A percentile compares a stretch with the other conserved stretches of the same genome.
These are phyloP conservation scores for Uronychia setigera DNA, from an alignment of 73 alveolate species.

Conservation along the genomic window DNA sequence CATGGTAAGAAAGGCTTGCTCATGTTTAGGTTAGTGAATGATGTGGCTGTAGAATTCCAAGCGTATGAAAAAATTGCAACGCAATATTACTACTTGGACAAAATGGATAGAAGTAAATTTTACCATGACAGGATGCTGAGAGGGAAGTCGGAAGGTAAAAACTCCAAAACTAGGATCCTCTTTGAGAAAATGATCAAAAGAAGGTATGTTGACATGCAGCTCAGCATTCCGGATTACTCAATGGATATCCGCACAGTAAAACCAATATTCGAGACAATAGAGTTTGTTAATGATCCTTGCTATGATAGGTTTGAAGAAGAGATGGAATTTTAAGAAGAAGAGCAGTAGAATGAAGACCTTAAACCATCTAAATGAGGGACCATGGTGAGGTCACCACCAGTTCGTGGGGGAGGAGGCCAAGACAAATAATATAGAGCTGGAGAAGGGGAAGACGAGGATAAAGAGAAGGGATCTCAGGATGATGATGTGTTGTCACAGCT, in stretches of 20 bases:
- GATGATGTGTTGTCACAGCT: background rate
- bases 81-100: conserved; percentile 55
- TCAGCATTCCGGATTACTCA: background rate
- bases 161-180: background rate
- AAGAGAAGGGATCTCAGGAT: background rate
- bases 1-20: background rate
- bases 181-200: background rate
- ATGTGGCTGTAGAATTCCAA: conserved; percentile 32
- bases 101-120: conserved; percentile 46
- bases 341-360: background rate
- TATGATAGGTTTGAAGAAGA: background rate
- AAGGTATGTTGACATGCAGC: background rate
- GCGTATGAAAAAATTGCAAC: conserved; percentile 54
- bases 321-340: background rate
- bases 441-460: background rate
- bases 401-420: no score
- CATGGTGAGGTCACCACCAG: no score
- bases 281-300: background rate
- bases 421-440: no score
- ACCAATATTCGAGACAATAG: background rate
- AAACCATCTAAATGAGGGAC: no score
- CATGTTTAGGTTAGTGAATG: conserved; percentile 22
- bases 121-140: conserved; percentile 62
- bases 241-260: background rate
- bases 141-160: conserved; percentile 13